Evolutionary conservation across 106 monocot species (phyloP).

Genomic region (Dendrobium officinale): DNA sequence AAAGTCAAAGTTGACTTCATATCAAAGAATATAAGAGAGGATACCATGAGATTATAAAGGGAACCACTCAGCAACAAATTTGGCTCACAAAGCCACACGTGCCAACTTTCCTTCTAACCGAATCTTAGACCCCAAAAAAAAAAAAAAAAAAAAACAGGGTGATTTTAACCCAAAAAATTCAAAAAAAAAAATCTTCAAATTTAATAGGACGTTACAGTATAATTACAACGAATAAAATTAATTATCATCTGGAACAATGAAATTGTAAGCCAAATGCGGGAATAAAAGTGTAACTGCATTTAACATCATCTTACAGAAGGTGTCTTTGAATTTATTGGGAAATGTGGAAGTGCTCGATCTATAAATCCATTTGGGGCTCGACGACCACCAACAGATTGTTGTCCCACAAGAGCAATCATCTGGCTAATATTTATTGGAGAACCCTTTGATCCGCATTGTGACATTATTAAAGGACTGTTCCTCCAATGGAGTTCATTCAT

Average conservation of each 20-base stretch:
- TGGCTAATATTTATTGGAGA: constrained; percentile 92
- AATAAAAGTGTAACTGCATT: not conserved
- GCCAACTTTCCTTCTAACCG: not conserved
- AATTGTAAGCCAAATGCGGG: not conserved
- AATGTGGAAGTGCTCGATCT: constrained; percentile 88
- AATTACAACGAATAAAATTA: not conserved
- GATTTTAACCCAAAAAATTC: not conserved
- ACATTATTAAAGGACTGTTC: constrained; percentile 98
- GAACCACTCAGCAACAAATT: not conserved
- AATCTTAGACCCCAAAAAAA: not conserved
- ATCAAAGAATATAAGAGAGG: not conserved
- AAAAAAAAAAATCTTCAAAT: not conserved
- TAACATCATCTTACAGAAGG: constrained; percentile 63
- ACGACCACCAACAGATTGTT: constrained; percentile 94
- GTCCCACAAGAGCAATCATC: constrained; percentile 96
- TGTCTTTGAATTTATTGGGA: constrained; percentile 73
- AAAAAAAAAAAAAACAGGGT: not conserved
- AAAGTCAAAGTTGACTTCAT: not conserved
- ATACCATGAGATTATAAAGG: not conserved
- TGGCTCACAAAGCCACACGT: not conserved
- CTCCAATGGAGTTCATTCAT: constrained; percentile 87
- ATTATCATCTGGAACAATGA: not conserved
- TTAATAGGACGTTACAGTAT: not conserved
- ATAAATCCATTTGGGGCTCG: constrained; percentile 99
- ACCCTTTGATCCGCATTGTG: constrained; percentile 98